A percentile compares a stretch with the other conserved stretches of the same genome.
Conservation (phyloP, 441 rosid genomes). For the Pelargonium cotyledonis region DNA sequence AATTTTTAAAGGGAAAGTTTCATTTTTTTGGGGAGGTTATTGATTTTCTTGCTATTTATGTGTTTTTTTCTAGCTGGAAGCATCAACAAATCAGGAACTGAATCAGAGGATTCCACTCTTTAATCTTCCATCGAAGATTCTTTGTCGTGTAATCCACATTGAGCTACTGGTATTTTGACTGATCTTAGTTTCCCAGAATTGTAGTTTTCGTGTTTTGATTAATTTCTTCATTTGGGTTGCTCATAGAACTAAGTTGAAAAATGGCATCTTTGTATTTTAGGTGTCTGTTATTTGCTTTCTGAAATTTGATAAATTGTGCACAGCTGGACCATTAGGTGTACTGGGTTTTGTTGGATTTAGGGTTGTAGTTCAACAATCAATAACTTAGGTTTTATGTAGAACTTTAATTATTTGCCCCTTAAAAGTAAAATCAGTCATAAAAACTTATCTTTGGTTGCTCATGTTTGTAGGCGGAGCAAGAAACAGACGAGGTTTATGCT, state of each 20-base stretch:
- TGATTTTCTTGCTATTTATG: conserved; percentile 5
- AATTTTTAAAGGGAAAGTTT: not conserved
- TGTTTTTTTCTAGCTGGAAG: conserved; percentile 54
- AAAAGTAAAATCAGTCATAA: conserved; percentile 13
- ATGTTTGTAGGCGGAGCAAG: conserved; percentile 68
- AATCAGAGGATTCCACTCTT: conserved; percentile 59
- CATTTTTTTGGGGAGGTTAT: not conserved
- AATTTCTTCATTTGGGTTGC: not conserved
- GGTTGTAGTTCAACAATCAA: too few species aligned
- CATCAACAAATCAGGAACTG: conserved; percentile 80
- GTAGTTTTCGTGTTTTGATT: not conserved
- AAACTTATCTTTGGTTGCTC: too few species aligned
- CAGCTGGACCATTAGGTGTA: too few species aligned
- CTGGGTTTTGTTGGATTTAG: too few species aligned
- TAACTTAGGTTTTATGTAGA: too few species aligned
- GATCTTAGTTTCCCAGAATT: not conserved
- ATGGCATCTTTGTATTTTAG: not conserved
- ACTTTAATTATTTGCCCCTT: too few species aligned
- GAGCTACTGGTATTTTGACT: conserved; percentile 52
- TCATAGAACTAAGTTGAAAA: not conserved
- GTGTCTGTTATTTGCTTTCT: not conserved
- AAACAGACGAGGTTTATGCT: conserved; percentile 91
- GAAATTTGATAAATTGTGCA: too few species aligned
- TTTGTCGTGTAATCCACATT: conserved; percentile 66
- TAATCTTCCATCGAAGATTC: conserved; percentile 74